Conservation (phyloP, 2,329 filamentous ascomycete species). For the Aspergillus flavus region DNA sequence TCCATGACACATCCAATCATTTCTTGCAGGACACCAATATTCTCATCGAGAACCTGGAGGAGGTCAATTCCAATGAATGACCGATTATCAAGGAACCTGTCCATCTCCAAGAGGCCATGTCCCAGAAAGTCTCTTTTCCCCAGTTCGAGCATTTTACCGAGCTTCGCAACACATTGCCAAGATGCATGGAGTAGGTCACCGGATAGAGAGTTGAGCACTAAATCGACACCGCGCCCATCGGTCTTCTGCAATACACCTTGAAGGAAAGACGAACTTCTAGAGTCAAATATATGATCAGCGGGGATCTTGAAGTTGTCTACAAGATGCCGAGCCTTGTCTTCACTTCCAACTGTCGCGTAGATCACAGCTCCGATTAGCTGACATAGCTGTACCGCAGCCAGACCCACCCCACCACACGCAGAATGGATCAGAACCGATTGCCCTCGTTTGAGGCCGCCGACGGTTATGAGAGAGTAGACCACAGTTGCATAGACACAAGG, state of each 20-base stretch:
- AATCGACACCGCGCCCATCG: slow-evolving; percentile 25
- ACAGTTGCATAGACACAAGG: slow-evolving; percentile 24
- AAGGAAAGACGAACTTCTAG: slow-evolving; percentile 22
- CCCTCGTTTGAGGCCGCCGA: slow-evolving; percentile 25
- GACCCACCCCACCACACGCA: slow-evolving; percentile 30
- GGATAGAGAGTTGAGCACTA: slow-evolving; percentile 32
- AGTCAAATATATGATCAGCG: slow-evolving; percentile 27
- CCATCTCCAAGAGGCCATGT: slow-evolving; percentile 26
- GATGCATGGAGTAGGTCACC: slow-evolving; percentile 31
- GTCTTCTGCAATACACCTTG: slow-evolving; percentile 21
- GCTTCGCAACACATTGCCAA: slow-evolving; percentile 34
- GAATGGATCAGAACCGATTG: slow-evolving; percentile 34
- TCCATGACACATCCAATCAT: slow-evolving; percentile 11
- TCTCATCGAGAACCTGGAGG: slow-evolving; percentile 15
- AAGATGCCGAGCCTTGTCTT: slow-evolving; percentile 26
- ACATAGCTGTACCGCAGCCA: slow-evolving; percentile 30
- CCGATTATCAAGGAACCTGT: slow-evolving; percentile 25
- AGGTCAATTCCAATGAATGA: slow-evolving; percentile 28
- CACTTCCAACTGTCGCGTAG: slow-evolving; percentile 28
- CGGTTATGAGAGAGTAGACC: slow-evolving; percentile 24
- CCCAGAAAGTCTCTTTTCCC: slow-evolving; percentile 30
- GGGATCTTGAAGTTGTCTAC: slow-evolving; percentile 23
- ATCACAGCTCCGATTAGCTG: slow-evolving; percentile 27
- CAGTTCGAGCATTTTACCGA: slow-evolving; percentile 33
- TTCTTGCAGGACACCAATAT: slow-evolving; percentile 10